Evolutionary conservation across 2,329 filamentous ascomycete species (phyloP).

Genomic region (Chalara sp.): DNA sequence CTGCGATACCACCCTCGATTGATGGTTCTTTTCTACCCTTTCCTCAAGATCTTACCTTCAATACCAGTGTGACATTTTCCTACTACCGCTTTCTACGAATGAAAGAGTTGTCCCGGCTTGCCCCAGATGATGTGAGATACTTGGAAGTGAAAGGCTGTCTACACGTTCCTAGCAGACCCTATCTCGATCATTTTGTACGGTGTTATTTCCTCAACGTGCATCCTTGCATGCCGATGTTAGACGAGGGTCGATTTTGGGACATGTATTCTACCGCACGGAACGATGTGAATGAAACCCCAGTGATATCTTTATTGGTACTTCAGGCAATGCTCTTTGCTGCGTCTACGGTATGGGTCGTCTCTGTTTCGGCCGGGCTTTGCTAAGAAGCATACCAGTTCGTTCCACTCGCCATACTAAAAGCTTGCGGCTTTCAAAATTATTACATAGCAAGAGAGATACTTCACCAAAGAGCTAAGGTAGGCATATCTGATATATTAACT

Average conservation of each 20-base stretch:
- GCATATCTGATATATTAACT: background rate
- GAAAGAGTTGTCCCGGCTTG: background rate
- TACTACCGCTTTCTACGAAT: background rate
- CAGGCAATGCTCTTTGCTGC: background rate
- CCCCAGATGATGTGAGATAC: background rate
- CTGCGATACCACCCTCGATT: background rate
- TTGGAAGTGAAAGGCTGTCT: background rate
- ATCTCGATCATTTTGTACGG: background rate
- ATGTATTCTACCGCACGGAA: background rate
- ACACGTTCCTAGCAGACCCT: background rate
- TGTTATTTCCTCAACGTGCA: background rate
- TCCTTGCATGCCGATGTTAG: background rate
- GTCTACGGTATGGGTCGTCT: background rate
- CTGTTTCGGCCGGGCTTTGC: background rate
- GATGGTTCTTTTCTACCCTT: background rate
- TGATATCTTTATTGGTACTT: background rate
- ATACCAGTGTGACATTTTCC: background rate
- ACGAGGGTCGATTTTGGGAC: background rate
- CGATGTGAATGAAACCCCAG: background rate
- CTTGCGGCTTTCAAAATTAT: background rate
- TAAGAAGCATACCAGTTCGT: background rate
- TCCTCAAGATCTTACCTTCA: background rate
- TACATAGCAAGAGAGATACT: background rate
- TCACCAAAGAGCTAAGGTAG: background rate
- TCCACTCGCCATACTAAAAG: background rate